Conservation (phyloP, 2,329 filamentous ascomycete species). For the Westerdykella sp. region DNA sequence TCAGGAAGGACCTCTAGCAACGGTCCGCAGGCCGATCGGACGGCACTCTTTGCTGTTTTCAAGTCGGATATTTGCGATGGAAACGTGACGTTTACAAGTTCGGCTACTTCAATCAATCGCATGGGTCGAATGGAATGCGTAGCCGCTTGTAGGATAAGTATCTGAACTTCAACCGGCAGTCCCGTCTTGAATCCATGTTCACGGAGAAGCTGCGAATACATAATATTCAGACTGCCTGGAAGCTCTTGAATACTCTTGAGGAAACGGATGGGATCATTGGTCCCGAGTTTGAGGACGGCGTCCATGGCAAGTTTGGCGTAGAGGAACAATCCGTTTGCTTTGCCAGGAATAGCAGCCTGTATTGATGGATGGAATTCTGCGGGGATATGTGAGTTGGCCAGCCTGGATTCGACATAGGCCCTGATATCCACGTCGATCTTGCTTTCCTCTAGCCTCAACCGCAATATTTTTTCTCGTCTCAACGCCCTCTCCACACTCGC, state of each 20-base stretch:
- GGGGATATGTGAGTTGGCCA: slow-evolving; percentile 11
- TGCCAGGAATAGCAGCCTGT: slow-evolving; percentile 28
- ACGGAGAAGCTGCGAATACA: slow-evolving; percentile 38
- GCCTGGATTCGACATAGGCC: slow-evolving; percentile 28
- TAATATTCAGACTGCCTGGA: slow-evolving; percentile 34
- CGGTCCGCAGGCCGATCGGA: slow-evolving; percentile 37
- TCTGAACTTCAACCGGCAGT: slow-evolving; percentile 28
- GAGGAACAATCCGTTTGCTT: slow-evolving; percentile 42
- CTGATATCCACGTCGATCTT: slow-evolving; percentile 40
- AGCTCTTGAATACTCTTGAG: slow-evolving; percentile 26
- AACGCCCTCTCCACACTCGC: slow-evolving; percentile 28
- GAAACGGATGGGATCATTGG: slow-evolving; percentile 3
- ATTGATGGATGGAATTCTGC: slow-evolving; percentile 4
- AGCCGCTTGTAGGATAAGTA: slow-evolving; percentile 37
- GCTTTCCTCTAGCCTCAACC: slow-evolving; percentile 36
- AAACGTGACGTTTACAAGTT: slow-evolving; percentile 15
- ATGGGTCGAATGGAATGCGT: slow-evolving; percentile 41
- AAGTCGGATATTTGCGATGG: slow-evolving; percentile 5
- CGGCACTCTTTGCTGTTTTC: slow-evolving; percentile 28
- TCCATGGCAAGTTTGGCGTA: slow-evolving; percentile 44
- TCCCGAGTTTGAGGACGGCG: slow-evolving; percentile 3
- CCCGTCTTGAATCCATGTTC: slow-evolving; percentile 34
- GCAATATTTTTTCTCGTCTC: slow-evolving; percentile 15
- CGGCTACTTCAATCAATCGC: slow-evolving; percentile 40
- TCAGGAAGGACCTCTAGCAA: slow-evolving; percentile 43